Evolutionary conservation across 2,329 filamentous ascomycete species (phyloP), one percentile per base, ranked within the genome.

Genomic region (Juglanconis juglandina): DNA sequence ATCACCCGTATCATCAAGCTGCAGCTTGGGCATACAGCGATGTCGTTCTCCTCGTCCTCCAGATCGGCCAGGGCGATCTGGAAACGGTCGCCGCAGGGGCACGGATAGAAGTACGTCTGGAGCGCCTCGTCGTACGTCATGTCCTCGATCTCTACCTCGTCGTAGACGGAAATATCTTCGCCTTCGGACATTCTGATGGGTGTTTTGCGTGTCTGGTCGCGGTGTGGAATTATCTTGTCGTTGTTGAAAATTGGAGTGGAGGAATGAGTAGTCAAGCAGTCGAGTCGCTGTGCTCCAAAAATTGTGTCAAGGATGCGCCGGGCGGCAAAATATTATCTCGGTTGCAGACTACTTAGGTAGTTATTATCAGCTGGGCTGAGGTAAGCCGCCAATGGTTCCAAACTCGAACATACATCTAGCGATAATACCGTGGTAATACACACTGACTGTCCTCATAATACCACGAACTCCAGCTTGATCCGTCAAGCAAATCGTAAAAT

Each of bases 141-240:
- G 77, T 99, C 95, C 75, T 98, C 94, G 79, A 98, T 97, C 75
- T 98, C 94, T 76, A 98, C 94, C 76, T 97, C 94, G 71, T 98
- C 94, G 80, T 97, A 98, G 73, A 96, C 91, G 67, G 89, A 87
- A 60, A 89, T 75, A 39, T 77, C 73, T 52, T 79, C 78, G 65
- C 88, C 84, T 71, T 87, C 86, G 41, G 86, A 81, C 85, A 87
- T 88, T 59, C 66, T 77, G 58, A 24, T 24, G 24, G 24, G 2
- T 24, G 24, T 24, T 48, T 35, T 52, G 44, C n/a, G 44, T 24
- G 5, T 24, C 24, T 2, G 24, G 24, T 24, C 24, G 24, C 24
- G 24, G 24, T 24, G 17, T 47, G n/a, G 10, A 30, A n/a, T 32
- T 30, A 24, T 24, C 24, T 24, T 24, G 24, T 24, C 24, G 24